Conservation (phyloP, 2,329 filamentous ascomycete genomes). For the Knoxdaviesia proteae region DNA sequence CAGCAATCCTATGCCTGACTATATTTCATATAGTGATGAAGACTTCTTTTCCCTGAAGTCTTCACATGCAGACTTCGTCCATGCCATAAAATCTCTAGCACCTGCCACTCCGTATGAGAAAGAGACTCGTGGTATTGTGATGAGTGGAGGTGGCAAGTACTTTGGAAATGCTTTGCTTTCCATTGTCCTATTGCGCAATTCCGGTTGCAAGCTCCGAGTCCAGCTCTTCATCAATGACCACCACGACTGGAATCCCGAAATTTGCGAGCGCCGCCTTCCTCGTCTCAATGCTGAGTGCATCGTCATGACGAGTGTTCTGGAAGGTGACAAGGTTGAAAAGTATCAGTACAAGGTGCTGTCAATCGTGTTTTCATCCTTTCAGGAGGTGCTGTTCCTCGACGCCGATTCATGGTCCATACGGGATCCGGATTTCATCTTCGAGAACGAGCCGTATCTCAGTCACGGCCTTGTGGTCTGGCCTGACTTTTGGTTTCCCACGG, state of each 20-base stretch:
- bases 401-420: conserved; percentile 29
- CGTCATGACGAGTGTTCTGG: conserved; percentile 11
- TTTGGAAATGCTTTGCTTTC: conserved; percentile 27
- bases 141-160: conserved; percentile 24
- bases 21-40: too few relatives aligned
- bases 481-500: conserved; percentile 26
- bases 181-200: conserved; percentile 27
- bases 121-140: conserved; percentile 24
- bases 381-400: conserved; percentile 37
- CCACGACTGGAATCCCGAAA: conserved; percentile 10
- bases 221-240: conserved; percentile 15
- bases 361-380: conserved; percentile 35
- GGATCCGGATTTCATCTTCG: conserved; percentile 20
- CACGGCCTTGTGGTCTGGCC: conserved; percentile 35
- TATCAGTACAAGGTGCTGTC: conserved; percentile 36
- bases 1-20: too few relatives aligned
- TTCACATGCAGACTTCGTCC: conserved; percentile 1
- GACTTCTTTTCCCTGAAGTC: not conserved
- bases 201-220: conserved; percentile 26
- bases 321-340: conserved; percentile 12
- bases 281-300: conserved; percentile 13
- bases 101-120: conserved; percentile 12
- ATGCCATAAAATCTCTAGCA: conserved; percentile 7
- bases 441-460: conserved; percentile 26
- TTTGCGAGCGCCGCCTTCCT: conserved; percentile 13